Evolutionary conservation across 805 yeast species (phyloP), one percentile per base, ranked within the genome.

Genomic region (Zygoascus flipseniorum): DNA sequence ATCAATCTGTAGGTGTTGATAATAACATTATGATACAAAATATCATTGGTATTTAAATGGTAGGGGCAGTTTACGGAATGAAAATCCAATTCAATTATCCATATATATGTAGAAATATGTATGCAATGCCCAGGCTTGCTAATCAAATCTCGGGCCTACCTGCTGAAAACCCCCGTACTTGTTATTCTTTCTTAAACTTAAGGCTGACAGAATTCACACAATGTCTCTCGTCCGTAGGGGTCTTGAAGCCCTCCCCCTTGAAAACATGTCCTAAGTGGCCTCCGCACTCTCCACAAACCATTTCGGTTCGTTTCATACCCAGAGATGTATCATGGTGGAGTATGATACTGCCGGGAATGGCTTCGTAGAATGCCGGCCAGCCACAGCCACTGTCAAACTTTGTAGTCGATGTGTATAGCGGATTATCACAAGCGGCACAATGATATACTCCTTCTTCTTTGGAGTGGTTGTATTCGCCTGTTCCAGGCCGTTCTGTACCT

Each of bases 321-420:
- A 72, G 69, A 8, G 83, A 68, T 0, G 54, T 62, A 67, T 93
- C 99, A 18, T 72, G 75, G 54, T 77, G 69, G 11, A 84, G 74
- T 19, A 69, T 75, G 42, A 93, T 76, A 5, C 96, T 76, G 0
- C 89, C 90, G 0, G 96, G 95, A 42, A 87, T 72, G 0, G 95
- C 97, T 54, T 88, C 85, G 68, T 84, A 92, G 69, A 93, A 93
- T 0, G 97, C 90, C 1, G 99, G 99, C 99, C 99, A 93, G 2
- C 99, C 99, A 69, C 99, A 93, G 52, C 89, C 89, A 11, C 96
- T 81, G 54, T 85, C 83, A 62, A 93, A 93, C 68, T 93, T 92
- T 2, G 96, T 78, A 32, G 76, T 72, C 31, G 96, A 82, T 56
- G 77, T 77, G 69, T 93, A 93, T 31, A 93, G 71, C 11, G 97